Percentiles rank a stretch among this genome's conserved stretches.
phyloP scores from a whole-genome alignment of 257 asterid genomes.

The Solanum pinnatisectum region DNA sequence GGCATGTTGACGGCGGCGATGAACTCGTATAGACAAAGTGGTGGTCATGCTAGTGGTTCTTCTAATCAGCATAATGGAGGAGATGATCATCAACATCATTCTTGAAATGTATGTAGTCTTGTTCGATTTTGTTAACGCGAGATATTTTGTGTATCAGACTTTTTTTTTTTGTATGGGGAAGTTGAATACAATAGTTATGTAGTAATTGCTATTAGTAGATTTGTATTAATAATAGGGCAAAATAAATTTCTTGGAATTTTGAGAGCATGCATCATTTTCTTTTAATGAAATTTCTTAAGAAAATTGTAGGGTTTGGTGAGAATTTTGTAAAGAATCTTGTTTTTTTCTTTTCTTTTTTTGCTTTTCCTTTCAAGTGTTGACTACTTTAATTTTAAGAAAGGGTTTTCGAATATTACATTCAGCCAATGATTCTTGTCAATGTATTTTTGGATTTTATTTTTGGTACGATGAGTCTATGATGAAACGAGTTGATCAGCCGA shows the following conservation, averaged over 20 bases:
- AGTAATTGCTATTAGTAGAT: not conserved
- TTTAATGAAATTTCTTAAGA: not conserved
- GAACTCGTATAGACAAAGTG: constrained; percentile 25
- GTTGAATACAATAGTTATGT: not conserved
- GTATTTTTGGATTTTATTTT: not conserved
- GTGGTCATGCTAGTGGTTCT: constrained; percentile 18
- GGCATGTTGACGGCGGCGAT: constrained; percentile 45
- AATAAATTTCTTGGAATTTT: not conserved
- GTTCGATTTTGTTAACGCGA: not conserved
- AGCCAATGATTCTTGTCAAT: not conserved
- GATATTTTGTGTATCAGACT: not conserved
- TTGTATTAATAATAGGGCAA: not conserved
- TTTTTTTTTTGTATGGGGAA: not conserved
- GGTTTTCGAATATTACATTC: not conserved
- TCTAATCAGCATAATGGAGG: constrained; percentile 7
- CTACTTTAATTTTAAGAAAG: not conserved
- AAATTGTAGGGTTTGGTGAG: constrained; percentile 18
- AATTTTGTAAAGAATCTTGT: not conserved
- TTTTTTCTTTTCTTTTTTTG: not conserved
- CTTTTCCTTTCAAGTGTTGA: not conserved
- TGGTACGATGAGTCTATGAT: not conserved
- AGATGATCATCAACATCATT: constrained; percentile 3
- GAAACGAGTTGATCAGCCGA: too few relatives aligned
- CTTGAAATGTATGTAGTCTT: constrained; percentile 7
- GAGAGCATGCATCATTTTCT: not conserved